Evolutionary conservation across 306 rosid species (phyloP).

Genomic region (Albizia julibrissin): DNA sequence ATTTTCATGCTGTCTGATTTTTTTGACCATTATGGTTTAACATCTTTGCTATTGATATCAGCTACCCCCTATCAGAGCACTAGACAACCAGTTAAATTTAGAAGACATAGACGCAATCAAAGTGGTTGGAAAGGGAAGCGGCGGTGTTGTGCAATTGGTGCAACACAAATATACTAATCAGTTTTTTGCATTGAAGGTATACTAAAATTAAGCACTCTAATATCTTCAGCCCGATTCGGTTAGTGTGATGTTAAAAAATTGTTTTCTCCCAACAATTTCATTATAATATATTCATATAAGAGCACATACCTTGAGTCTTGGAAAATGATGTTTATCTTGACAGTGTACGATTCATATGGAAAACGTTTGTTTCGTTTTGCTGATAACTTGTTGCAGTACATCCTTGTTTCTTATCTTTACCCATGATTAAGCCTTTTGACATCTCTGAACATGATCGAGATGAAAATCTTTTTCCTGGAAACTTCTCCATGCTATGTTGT

Average conservation of each 20-base stretch:
- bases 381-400: conserved; percentile 24
- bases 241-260: neutral
- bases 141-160: conserved; percentile 94
- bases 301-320: conserved; percentile 3
- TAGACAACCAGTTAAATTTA: conserved; percentile 77
- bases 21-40: conserved; percentile 26
- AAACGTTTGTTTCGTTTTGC: neutral
- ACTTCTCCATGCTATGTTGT: neutral
- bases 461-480: neutral
- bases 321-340: conserved; percentile 7
- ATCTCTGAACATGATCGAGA: conserved; percentile 5
- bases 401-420: conserved; percentile 8
- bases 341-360: neutral
- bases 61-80: conserved; percentile 90
- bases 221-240: neutral
- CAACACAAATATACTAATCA: conserved; percentile 98
- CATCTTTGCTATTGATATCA: conserved; percentile 43
- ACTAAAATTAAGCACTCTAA: neutral
- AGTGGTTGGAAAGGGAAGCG: conserved; percentile 94
- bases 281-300: conserved; percentile 4
- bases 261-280: conserved; percentile 22
- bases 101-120: conserved; percentile 76
- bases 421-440: conserved; percentile 4
- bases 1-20: conserved; percentile 1
- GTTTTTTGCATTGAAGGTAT: conserved; percentile 97